Conservation (phyloP, 1,284 basidiomycete species). For the Ustilago loliicola region DNA sequence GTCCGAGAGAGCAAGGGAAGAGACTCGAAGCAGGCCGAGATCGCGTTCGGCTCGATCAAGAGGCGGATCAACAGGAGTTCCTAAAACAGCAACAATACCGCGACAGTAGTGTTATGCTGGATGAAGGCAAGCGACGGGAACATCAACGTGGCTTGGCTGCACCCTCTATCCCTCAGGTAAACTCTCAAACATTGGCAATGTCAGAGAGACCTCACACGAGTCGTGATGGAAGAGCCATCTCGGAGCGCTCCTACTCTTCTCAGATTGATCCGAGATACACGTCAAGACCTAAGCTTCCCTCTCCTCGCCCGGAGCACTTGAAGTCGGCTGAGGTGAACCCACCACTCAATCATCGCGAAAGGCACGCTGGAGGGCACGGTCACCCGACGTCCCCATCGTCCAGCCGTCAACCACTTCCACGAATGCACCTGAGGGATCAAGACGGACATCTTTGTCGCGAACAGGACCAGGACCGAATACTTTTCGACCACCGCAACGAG, state of each 20-base stretch:
- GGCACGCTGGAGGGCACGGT: background rate
- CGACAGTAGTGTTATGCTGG: background rate
- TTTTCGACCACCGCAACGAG: background rate
- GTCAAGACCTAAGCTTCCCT: conserved; percentile 4
- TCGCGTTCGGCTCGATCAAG: background rate
- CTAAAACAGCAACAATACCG: background rate
- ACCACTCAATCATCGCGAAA: background rate
- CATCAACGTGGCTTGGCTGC: background rate
- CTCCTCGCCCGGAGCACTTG: background rate
- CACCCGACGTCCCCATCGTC: background rate
- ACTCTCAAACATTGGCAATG: background rate
- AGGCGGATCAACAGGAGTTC: background rate
- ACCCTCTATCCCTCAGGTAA: background rate
- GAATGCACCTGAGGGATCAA: background rate
- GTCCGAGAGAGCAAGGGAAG: background rate
- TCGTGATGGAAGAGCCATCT: background rate
- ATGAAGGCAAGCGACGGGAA: background rate
- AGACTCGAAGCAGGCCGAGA: background rate
- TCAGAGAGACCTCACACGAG: background rate
- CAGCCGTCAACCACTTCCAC: background rate
- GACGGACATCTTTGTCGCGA: background rate
- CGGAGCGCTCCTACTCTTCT: background rate
- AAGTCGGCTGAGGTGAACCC: background rate
- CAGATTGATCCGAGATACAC: background rate
- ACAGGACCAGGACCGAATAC: background rate